phyloP scores from a whole-genome alignment of 2,329 filamentous ascomycete genomes.

The Shiraia sp. region DNA sequence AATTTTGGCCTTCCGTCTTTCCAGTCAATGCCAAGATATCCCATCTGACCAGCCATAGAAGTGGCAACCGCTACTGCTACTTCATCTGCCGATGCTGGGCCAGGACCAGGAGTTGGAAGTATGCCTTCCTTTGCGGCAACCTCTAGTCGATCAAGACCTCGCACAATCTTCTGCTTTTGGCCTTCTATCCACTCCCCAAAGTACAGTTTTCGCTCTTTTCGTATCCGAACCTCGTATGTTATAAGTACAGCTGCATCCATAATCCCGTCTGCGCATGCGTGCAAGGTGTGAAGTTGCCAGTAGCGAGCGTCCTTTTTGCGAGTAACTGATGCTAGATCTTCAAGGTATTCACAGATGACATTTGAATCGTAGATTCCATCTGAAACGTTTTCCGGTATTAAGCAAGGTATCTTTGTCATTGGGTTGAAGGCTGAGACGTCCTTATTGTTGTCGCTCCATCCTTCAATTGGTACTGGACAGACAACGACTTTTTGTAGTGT shows the following conservation, averaged over 20 bases:
- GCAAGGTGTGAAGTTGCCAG: conserved; percentile 27
- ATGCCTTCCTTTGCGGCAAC: conserved; percentile 16
- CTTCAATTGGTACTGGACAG: conserved; percentile 28
- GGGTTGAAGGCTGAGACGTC: conserved; percentile 33
- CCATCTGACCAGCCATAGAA: conserved; percentile 13
- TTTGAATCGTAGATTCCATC: conserved; percentile 35
- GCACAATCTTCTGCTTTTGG: conserved; percentile 30
- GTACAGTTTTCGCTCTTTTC: conserved; percentile 22
- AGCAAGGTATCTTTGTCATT: conserved; percentile 36
- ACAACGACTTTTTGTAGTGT: conserved; percentile 36
- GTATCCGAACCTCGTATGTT: conserved; percentile 31
- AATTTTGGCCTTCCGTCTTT: conserved; percentile 19
- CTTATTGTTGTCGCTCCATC: conserved; percentile 36
- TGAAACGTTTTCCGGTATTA: conserved; percentile 27
- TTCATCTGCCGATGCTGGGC: conserved; percentile 21
- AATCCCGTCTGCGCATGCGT: conserved; percentile 34
- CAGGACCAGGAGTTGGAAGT: conserved; percentile 9
- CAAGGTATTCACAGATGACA: conserved; percentile 34
- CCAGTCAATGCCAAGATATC: conserved; percentile 21
- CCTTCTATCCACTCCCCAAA: conserved; percentile 36
- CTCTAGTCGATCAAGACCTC: conserved; percentile 31
- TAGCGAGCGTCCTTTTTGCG: conserved; percentile 17
- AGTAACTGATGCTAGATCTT: conserved; percentile 11
- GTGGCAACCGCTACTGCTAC: conserved; percentile 27
- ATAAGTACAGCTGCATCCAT: conserved; percentile 36